Percentiles rank a stretch among this genome's conserved stretches.
Evolutionary conservation across 192 early-diverging fungal genomes (phyloP).

Genomic region (Lobulomyces angularis): DNA sequence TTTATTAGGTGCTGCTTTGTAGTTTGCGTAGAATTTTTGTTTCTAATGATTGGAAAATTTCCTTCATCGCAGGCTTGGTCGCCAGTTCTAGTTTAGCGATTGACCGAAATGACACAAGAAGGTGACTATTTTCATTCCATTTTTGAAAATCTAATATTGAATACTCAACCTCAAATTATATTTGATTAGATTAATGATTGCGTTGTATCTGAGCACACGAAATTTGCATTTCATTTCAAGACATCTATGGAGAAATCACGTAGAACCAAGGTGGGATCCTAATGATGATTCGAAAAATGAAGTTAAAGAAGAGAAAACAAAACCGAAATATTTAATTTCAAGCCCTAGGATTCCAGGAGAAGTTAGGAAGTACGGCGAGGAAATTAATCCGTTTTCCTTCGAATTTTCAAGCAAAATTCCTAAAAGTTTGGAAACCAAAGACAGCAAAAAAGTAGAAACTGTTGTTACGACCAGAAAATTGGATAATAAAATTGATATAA

Average conservation of each 20-base stretch:
- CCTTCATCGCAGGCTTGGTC: constrained; percentile 24
- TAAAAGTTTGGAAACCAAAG: too few species aligned
- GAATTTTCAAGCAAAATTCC: neutral
- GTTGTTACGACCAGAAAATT: too few species aligned
- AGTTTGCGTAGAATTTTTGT: constrained; percentile 6
- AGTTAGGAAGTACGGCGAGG: neutral
- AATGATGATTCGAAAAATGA: neutral
- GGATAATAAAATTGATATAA: too few species aligned
- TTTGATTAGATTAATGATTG: constrained; percentile 26
- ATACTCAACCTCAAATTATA: too few species aligned
- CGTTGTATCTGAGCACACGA: constrained; percentile 24
- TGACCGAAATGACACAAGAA: constrained; percentile 17
- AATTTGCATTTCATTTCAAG: constrained; percentile 22
- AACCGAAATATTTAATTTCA: constrained; percentile 4
- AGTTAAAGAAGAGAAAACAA: neutral
- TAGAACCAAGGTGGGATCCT: neutral
- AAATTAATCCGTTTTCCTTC: neutral
- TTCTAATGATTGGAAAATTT: constrained; percentile 6
- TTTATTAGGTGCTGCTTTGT: too few species aligned
- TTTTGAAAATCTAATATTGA: too few species aligned
- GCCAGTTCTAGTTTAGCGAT: constrained; percentile 14
- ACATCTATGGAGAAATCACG: constrained; percentile 18
- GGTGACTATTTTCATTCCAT: too few species aligned
- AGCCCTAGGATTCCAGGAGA: neutral
- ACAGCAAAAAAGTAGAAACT: too few species aligned